Base-by-base conservation (phyloP, 768 basidiomycete species). In the Stropharia rugosoannulata region DNA sequence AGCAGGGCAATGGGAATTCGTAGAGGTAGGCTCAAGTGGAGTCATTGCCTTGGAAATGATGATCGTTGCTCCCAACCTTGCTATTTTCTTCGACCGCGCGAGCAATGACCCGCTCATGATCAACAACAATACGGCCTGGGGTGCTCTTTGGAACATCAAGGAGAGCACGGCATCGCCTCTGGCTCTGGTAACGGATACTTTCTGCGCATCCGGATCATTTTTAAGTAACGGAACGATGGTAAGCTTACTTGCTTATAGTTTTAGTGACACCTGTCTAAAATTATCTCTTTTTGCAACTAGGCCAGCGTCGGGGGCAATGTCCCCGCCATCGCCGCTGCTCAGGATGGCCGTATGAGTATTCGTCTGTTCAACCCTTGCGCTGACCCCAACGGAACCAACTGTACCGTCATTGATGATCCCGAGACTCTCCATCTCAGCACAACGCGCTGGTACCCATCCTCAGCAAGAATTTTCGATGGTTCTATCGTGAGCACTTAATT, bases 51-150 rank as follows among this genome's bases (percentile, higher is more conserved):
- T 69, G 13, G 68, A 69, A 55, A 61, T 65, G 9, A 67, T 69
- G 44, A 59, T 69, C 19, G 66, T 69, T 19, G 66, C 68, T n/a
- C 66, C 67, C 18, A 67, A 62, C 7, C 62, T 69, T 4, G 68
- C 68, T 8, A 63, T 69, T 22, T 65, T 69, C 54, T 66, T 69
- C 44, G 68, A 69, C 43, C 51, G 65, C 42, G 68, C 68, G 5
- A 66, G 58, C 9, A 67, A 78, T 54, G 78, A 80, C 42, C 73
- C 76, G 12, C 62, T 79, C 1, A 68, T 61, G 16, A 65, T 79
- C 51, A 68, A 76, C 49, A 73, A 72, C 1, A 76, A 78, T 55
- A 64, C 74, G 15, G 78, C 78, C 7, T 79, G 78, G 79, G 75
- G 73, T 27, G 76, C 74, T 6, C 64, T 80, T 13, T 73, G 76